Base-by-base conservation (phyloP, 2,329 filamentous ascomycete genomes). In the Apiospora malaysiana region DNA sequence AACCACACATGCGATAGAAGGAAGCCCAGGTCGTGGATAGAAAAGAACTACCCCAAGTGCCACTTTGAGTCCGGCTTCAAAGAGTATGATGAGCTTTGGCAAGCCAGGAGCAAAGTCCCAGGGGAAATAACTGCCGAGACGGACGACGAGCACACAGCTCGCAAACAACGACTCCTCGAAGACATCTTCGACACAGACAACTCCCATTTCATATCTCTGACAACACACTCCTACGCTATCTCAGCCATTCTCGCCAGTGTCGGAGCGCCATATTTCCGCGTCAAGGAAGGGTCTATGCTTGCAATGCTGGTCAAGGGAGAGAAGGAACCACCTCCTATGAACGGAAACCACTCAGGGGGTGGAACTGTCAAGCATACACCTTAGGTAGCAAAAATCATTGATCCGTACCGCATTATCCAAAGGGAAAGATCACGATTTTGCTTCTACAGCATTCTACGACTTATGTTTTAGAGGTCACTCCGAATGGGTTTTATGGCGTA, bases 181-280 rank as follows among this genome's bases (percentile, higher is more conserved):
- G 74, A 75, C 14, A 74, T 75, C 18, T 75, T 75, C 32, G 40
- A 69, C 8, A 49, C 72, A 25, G 71, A 75, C 66, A 27, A 47
- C 23, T 71, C 72, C 9, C 69, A 56, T 1, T 70, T 75, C 40
- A 71, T 75, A 37, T 72, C 73, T 0, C 43, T 75, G 4, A 75
- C 71, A 10, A 73, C 74, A 1, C 74, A 75, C 51, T 75, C 74
- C 1, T 75, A 74, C 45, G 56, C 74, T n/a, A 67, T 75, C 18
- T 71, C 71, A 1, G 69, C 59, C 8, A 69, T 75, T 14, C 69
- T 73, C 5, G 43, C 59, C 25, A 43, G 67, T 2, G 25, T 74
- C 4, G 69, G 70, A n/a, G 49, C 69, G 18, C 56, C 69, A 10
- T 46, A 59, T 1, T 74, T 72, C 18, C 69, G 71, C 16, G 68